Evolutionary conservation across 2,329 filamentous ascomycete genomes (phyloP).

Genomic region (Beauveria rudraprayagi): DNA sequence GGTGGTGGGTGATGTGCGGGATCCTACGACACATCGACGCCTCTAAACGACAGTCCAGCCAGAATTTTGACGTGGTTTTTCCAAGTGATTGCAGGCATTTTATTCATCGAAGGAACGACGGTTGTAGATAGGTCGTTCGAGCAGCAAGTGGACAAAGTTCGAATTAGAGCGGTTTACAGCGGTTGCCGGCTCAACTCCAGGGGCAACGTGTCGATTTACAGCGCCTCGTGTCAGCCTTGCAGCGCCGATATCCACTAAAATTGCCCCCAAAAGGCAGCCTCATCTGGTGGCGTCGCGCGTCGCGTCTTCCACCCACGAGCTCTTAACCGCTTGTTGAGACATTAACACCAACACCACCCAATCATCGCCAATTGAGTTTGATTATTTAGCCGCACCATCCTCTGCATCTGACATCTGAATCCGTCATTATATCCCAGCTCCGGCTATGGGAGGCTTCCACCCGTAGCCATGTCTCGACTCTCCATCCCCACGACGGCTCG

Average conservation of each 20-base stretch:
- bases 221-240: neutral
- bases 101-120: neutral
- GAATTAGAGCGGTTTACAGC: neutral
- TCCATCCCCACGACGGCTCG: slow-evolving; percentile 64
- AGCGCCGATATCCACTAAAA: neutral
- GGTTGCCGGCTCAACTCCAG: neutral
- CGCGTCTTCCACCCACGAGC: neutral
- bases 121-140: neutral
- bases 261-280: neutral
- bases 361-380: neutral
- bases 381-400: neutral
- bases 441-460: neutral
- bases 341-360: neutral
- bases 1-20: too few species aligned
- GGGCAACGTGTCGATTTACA: neutral
- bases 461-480: slow-evolving; percentile 40
- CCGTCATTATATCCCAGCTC: neutral
- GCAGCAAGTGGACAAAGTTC: too few species aligned
- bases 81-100: too few species aligned
- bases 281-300: neutral
- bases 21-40: too few species aligned
- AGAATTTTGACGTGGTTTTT: too few species aligned
- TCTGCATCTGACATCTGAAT: neutral
- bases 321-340: neutral
- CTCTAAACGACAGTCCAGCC: too few species aligned